A percentile compares a stretch with the other conserved stretches of the same genome.
phyloP scores from a whole-genome alignment of 1,139 yeast genomes.

The Saccharomycopsis hybrid region DNA sequence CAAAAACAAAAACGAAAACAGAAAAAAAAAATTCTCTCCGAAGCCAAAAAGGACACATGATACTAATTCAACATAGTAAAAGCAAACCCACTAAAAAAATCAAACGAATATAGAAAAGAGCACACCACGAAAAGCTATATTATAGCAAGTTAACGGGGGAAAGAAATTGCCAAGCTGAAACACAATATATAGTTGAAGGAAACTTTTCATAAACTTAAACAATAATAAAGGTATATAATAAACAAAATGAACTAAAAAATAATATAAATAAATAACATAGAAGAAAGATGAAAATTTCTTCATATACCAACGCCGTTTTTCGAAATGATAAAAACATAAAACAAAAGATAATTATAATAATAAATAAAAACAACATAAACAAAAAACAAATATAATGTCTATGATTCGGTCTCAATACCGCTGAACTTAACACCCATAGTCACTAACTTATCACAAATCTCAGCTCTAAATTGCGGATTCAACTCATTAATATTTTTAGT shows the following conservation, averaged over 20 bases:
- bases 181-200: no score
- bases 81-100: neutral
- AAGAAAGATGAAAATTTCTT: neutral
- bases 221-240: neutral
- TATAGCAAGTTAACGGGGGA: neutral
- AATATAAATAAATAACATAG: neutral
- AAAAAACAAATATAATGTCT: neutral
- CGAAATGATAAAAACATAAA: neutral
- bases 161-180: neutral
- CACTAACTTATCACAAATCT: constrained; percentile 18
- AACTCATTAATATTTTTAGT: constrained; percentile 13
- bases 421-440: constrained; percentile 13
- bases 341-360: neutral
- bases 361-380: neutral
- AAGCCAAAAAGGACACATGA: neutral
- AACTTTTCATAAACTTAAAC: no score
- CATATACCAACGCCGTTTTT: no score
- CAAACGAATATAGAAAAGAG: neutral
- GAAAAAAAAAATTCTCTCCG: neutral
- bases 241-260: neutral
- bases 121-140: neutral
- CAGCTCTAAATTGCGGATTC: constrained; percentile 11
- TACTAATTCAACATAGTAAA: neutral
- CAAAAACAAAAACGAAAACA: neutral
- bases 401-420: constrained; percentile 13